A percentile compares a stretch with the other conserved stretches of the same genome.
Conservation (phyloP, 2,329 filamentous ascomycete genomes). For the Nigrospora osmanthi region DNA sequence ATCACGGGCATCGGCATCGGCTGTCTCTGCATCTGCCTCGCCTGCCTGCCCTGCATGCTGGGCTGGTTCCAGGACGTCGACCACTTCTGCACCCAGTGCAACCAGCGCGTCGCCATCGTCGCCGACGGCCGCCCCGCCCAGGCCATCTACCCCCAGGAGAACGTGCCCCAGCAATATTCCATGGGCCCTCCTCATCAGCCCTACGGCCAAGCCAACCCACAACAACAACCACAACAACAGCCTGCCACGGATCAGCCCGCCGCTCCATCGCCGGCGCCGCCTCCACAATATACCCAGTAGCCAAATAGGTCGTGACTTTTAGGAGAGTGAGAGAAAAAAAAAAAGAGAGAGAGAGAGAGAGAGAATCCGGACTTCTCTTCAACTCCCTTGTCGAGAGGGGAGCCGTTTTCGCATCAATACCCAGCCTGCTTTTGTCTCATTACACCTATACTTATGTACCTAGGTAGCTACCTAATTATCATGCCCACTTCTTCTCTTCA, state of each 20-base stretch:
- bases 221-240: not conserved
- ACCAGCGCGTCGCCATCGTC: slow-evolving; percentile 5
- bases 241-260: not conserved
- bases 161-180: slow-evolving; percentile 3
- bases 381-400: too few species aligned
- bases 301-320: too few species aligned
- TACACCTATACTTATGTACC: too few species aligned
- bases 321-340: too few species aligned
- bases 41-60: slow-evolving; percentile 6
- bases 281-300: too few species aligned
- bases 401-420: too few species aligned
- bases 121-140: slow-evolving; percentile 3
- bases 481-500: too few species aligned
- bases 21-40: slow-evolving; percentile 5
- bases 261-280: too few species aligned
- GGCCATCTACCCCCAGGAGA: not conserved
- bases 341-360: too few species aligned
- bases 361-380: too few species aligned
- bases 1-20: slow-evolving; percentile 5
- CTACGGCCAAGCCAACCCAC: not conserved
- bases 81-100: slow-evolving; percentile 6
- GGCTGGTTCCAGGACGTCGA: slow-evolving; percentile 6
- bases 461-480: too few species aligned
- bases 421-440: too few species aligned
- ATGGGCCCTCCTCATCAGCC: slow-evolving; percentile 2